Conservation (phyloP, 2,329 filamentous ascomycete species). For the Boeremia exigua region DNA sequence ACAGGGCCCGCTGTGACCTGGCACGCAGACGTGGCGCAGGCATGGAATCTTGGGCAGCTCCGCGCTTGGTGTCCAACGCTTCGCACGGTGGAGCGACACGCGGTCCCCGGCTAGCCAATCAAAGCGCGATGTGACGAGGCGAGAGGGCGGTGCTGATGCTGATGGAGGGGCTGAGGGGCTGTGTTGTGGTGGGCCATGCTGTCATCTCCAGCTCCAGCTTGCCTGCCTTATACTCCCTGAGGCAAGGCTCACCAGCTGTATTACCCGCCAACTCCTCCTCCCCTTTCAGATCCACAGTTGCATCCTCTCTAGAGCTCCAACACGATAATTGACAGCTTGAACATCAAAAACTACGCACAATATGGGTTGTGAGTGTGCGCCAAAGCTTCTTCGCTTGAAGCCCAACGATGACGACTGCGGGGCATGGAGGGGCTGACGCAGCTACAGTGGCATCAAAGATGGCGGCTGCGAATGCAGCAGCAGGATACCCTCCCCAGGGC, state of each 20-base stretch:
- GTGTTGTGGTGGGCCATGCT: slow-evolving; percentile 15
- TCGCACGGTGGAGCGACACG: background rate
- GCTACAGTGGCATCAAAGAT: slow-evolving; percentile 55
- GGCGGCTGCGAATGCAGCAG: slow-evolving; percentile 49
- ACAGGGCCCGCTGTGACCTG: background rate
- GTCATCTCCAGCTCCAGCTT: slow-evolving; percentile 8
- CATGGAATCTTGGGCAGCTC: slow-evolving; percentile 8
- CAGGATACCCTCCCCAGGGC: slow-evolving; percentile 45
- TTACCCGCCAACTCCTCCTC: slow-evolving; percentile 7
- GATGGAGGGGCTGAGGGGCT: slow-evolving; percentile 17
- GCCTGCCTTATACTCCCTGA: slow-evolving; percentile 15
- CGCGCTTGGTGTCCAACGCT: slow-evolving; percentile 11
- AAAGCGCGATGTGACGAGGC: background rate
- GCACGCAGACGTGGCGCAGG: slow-evolving; percentile 15
- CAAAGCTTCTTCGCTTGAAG: slow-evolving; percentile 13
- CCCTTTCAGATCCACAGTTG: background rate
- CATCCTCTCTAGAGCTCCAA: background rate
- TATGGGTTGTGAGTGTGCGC: slow-evolving; percentile 15
- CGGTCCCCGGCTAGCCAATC: slow-evolving; percentile 1
- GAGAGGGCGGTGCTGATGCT: slow-evolving; percentile 10
- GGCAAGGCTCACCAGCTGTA: slow-evolving; percentile 14
- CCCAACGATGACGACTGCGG: slow-evolving; percentile 21
- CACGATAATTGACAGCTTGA: background rate
- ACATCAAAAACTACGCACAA: slow-evolving; percentile 5
- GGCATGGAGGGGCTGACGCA: slow-evolving; percentile 36